phyloP scores from a whole-genome alignment of 495 filamentous ascomycete species.

The Chaetomium cochliodes region DNA sequence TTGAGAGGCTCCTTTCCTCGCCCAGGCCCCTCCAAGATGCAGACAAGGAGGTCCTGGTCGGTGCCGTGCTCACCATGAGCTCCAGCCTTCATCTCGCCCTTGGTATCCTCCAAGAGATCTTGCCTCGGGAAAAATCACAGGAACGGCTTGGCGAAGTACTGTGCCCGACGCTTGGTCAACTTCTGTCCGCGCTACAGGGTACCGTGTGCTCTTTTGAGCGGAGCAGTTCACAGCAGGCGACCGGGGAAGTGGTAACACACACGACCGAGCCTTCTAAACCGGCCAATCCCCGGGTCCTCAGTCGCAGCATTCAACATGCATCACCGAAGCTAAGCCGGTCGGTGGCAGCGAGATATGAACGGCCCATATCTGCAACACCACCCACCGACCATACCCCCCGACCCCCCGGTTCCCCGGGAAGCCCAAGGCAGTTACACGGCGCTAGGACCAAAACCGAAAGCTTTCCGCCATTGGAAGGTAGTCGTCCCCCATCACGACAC shows the following conservation, averaged over 20 bases:
- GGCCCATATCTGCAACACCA: not conserved
- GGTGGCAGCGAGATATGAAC: not conserved
- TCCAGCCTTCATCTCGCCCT: slow-evolving; percentile 34
- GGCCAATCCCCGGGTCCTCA: not conserved
- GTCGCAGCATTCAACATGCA: not conserved
- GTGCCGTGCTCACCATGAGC: slow-evolving; percentile 32
- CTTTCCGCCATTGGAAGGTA: slow-evolving; percentile 2
- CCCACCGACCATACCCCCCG: too few species aligned
- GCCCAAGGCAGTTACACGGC: not conserved
- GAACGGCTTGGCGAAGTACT: slow-evolving; percentile 34
- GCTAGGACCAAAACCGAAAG: not conserved
- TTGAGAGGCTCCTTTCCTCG: slow-evolving; percentile 30
- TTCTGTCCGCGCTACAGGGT: slow-evolving; percentile 24
- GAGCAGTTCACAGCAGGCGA: not conserved
- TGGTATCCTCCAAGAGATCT: slow-evolving; percentile 29
- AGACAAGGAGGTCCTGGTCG: slow-evolving; percentile 35
- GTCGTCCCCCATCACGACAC: not conserved
- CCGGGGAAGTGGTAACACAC: not conserved
- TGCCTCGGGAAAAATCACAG: slow-evolving; percentile 32
- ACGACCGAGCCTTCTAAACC: not conserved
- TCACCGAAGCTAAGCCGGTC: not conserved
- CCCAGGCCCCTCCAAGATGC: slow-evolving; percentile 26
- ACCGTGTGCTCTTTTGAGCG: slow-evolving; percentile 25
- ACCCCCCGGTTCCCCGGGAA: not conserved
- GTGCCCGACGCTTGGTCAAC: slow-evolving; percentile 33